Evolutionary conservation across 768 basidiomycete genomes (phyloP), one percentile per base, ranked within the genome.

Genomic region (Pleurotus eryngii): DNA sequence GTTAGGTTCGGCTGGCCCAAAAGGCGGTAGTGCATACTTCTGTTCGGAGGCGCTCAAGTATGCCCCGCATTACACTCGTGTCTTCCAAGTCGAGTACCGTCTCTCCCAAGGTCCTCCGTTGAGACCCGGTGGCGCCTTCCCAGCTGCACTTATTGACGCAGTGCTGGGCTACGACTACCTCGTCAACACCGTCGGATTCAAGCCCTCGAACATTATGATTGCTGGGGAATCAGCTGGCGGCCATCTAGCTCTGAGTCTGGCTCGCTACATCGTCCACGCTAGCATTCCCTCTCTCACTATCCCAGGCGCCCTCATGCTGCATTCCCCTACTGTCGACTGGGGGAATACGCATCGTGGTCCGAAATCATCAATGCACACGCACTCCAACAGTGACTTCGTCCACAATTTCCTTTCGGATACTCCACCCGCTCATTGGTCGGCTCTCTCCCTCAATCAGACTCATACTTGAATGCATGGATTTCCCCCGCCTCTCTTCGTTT

Each of bases 171-270:
- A 81, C 59, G 49, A 70, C 9, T 81, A 84, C 69, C 78, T 86
- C 22, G 66, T 81, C 26, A 62, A 76, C 14, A 63, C 59, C 12
- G 64, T 79, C 35, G 73, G 75, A 0, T 79, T 82, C 63, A 49
- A 60, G 3, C 73, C 81, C 1, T 20, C 56, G 18, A 68, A 80
- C 54, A 76, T 85, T 56, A 70, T 81, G 57, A 55, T 84, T 5
- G 62, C 64, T 4, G 84, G 83, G 4, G 83, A 84, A 48, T 83
- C 81, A 0, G 81, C 84, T 0, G 85, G 84, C 0, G 84, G 76
- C 1, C 76, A 80, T 59, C 69, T 85, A 24, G 78, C 76, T 0
- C 58, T 77, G 11, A 69, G 71, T 17, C 64, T 80, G 37, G 60
- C 66, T 0, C 70, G 74, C 2, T 76, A 80, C 64, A 59, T 80